Conservation (phyloP, 2,329 filamentous ascomycete genomes). For the Epichloe bromicola region DNA sequence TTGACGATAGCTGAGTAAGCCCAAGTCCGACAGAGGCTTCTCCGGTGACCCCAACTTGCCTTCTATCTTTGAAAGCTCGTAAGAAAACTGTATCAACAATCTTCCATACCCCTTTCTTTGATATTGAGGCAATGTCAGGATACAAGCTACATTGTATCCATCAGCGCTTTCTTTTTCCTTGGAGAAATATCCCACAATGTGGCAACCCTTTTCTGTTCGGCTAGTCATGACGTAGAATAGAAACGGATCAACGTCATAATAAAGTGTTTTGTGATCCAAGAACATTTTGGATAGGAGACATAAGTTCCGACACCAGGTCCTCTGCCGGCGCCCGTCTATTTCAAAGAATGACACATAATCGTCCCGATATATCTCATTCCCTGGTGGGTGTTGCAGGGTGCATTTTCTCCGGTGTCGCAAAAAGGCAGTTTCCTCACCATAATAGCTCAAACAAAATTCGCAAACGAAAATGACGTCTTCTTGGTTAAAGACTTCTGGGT, state of each 20-base stretch:
- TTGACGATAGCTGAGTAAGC: conserved; percentile 84
- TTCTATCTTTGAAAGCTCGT: conserved; percentile 91
- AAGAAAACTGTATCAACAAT: conserved; percentile 91
- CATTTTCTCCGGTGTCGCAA: conserved; percentile 80
- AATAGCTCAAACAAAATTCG: conserved; percentile 93
- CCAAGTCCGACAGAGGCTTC: conserved; percentile 89
- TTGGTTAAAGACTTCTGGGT: conserved; percentile 78
- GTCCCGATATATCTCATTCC: conserved; percentile 96
- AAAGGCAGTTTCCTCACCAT: conserved; percentile 77
- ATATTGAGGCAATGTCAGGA: conserved; percentile 89
- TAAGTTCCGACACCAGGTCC: conserved; percentile 92
- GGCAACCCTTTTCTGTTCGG: conserved; percentile 76
- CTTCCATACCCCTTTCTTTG: conserved; percentile 90
- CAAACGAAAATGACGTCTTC: conserved; percentile 91
- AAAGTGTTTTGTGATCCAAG: conserved; percentile 92
- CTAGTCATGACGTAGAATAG: conserved; percentile 97
- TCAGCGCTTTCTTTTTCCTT: conserved; percentile 94
- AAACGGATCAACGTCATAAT: conserved; percentile 99
- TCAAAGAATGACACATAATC: conserved; percentile 92
- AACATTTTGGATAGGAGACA: conserved; percentile 94
- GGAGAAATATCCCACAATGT: conserved; percentile 97
- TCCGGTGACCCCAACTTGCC: conserved; percentile 91
- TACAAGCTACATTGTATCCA: conserved; percentile 96
- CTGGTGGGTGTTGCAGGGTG: conserved; percentile 79
- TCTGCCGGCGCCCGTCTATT: conserved; percentile 85